Conservation (phyloP, 2,329 filamentous ascomycete species). For the Alternaria brassicicola region DNA sequence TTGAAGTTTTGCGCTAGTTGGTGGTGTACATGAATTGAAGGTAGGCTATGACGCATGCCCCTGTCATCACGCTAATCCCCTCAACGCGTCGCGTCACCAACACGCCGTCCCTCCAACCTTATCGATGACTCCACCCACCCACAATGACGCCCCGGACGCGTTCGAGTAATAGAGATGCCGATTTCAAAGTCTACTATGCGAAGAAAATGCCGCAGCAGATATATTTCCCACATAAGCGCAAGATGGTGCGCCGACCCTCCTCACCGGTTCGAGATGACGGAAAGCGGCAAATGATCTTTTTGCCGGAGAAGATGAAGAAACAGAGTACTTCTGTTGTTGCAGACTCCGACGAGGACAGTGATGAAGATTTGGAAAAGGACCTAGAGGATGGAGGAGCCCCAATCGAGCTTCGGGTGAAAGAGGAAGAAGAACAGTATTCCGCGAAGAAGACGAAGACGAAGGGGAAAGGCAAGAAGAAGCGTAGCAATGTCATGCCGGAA, state of each 20-base stretch:
- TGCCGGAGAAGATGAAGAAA: conserved; percentile 36
- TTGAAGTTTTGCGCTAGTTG: background rate
- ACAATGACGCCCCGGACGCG: conserved; percentile 41
- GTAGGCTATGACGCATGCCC: conserved; percentile 12
- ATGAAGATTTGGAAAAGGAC: conserved; percentile 13
- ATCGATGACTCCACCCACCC: conserved; percentile 6
- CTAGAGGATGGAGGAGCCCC: background rate
- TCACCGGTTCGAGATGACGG: conserved; percentile 19
- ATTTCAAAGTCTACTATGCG: conserved; percentile 40
- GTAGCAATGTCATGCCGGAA: conserved; percentile 13
- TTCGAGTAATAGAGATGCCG: conserved; percentile 30
- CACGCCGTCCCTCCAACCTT: background rate
- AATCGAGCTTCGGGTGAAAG: background rate
- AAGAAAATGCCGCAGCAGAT: conserved; percentile 40
- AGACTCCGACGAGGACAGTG: conserved; percentile 23
- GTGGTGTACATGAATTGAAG: background rate
- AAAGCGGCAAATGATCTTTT: conserved; percentile 37
- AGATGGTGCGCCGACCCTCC: conserved; percentile 33
- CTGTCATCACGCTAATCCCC: conserved; percentile 22
- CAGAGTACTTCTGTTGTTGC: conserved; percentile 9
- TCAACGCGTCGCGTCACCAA: conserved; percentile 34
- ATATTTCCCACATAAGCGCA: conserved; percentile 37
- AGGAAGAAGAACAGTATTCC: conserved; percentile 1
- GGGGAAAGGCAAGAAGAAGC: conserved; percentile 26
- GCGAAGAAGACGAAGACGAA: background rate